These are phyloP conservation scores for Talaromyces nanjingensis DNA, from an alignment of 495 filamentous ascomycete species.

Conservation along the genomic window DNA sequence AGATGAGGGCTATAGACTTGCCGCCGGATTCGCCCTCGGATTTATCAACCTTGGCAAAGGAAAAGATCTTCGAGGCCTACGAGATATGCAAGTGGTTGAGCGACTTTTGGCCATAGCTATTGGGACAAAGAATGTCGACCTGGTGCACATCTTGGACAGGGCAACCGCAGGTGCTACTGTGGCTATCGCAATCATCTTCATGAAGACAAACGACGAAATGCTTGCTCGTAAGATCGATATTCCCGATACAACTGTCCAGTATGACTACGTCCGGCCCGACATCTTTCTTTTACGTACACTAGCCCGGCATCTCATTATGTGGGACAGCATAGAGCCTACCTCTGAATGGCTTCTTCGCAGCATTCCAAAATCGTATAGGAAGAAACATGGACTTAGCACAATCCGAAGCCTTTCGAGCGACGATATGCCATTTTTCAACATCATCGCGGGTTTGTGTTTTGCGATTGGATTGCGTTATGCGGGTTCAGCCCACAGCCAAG, in stretches of 20 bases:
- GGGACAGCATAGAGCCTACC: conserved; percentile 68
- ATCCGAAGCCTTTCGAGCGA: conserved; percentile 57
- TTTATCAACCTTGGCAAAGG: conserved; percentile 93
- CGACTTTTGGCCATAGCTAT: conserved; percentile 79
- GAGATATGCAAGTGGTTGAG: conserved; percentile 90
- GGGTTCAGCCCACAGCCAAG: conserved; percentile 64
- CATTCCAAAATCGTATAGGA: conserved; percentile 60
- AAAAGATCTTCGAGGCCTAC: conserved; percentile 76
- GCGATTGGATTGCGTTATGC: conserved; percentile 78
- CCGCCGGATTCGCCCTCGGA: conserved; percentile 88
- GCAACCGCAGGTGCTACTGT: conserved; percentile 86
- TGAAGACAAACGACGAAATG: conserved; percentile 90
- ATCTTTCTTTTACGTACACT: conserved; percentile 85
- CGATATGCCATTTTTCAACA: conserved; percentile 89
- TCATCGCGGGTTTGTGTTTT: conserved; percentile 82
- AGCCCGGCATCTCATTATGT: conserved; percentile 89
- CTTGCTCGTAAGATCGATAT: conserved; percentile 90
- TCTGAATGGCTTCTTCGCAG: conserved; percentile 67
- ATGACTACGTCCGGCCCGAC: conserved; percentile 92
- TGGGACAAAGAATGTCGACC: conserved; percentile 75
- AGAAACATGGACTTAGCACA: conserved; percentile 43
- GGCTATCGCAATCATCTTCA: conserved; percentile 88
- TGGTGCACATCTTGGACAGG: conserved; percentile 87
- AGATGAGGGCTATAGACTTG: conserved; percentile 89
- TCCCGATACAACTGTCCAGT: conserved; percentile 79